A percentile compares a stretch with the other conserved stretches of the same genome.
Conservation (phyloP, 1,284 basidiomycete genomes). For the Chalciporus piperatoides region DNA sequence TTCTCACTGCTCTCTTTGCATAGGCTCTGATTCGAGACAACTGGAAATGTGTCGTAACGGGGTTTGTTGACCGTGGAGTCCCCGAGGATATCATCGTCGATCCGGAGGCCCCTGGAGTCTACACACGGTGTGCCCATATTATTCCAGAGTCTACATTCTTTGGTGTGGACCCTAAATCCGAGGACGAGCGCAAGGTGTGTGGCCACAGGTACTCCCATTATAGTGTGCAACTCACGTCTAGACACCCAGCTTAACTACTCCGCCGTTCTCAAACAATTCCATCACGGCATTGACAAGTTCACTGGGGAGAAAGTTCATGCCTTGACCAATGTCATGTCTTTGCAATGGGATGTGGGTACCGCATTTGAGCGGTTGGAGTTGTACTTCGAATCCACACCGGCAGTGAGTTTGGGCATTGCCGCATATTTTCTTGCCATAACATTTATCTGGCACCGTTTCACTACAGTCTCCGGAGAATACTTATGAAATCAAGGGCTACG, state of each 20-base stretch:
- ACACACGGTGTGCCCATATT: constrained; percentile 1
- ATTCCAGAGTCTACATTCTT: constrained; percentile 1
- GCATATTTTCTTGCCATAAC: neutral
- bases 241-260: constrained; percentile 3
- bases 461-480: neutral
- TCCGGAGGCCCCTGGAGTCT: no score
- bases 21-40: constrained; percentile 3
- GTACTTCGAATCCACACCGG: constrained; percentile 2
- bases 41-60: constrained; percentile 1
- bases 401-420: neutral
- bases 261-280: neutral
- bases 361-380: neutral
- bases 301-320: constrained; percentile 7
- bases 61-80: neutral
- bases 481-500: constrained; percentile 1
- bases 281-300: neutral
- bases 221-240: neutral
- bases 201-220: neutral
- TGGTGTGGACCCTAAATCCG: neutral
- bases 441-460: neutral
- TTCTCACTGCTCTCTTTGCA: neutral
- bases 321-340: constrained; percentile 6
- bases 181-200: neutral
- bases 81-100: neutral
- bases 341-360: neutral